Conservation (phyloP, 2,329 filamentous ascomycete genomes). For the Arthrobotrys musiformis region DNA sequence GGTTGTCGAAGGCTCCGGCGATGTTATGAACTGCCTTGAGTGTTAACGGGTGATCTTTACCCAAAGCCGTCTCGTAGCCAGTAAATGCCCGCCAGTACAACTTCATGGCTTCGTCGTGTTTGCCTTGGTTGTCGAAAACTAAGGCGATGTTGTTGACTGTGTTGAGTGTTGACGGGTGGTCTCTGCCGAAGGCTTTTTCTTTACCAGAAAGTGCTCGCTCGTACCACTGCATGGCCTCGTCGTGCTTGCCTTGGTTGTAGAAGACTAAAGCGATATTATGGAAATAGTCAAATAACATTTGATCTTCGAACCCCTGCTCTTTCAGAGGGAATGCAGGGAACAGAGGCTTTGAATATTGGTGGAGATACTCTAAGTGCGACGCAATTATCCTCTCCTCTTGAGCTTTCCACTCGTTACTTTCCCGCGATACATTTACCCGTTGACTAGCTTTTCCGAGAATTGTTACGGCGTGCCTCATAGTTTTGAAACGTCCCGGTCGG, state of each 20-base stretch:
- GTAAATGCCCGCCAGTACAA: constrained; percentile 36
- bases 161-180: not conserved
- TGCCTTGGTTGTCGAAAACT: constrained; percentile 18
- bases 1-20: not conserved
- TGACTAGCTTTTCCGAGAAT: not conserved
- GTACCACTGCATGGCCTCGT: not conserved
- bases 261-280: constrained; percentile 28
- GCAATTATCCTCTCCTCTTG: not conserved
- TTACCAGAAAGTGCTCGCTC: not conserved
- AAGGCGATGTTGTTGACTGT: constrained; percentile 19
- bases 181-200: not conserved
- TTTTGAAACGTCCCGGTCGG: not conserved
- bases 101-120: constrained; percentile 45
- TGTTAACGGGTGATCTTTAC: constrained; percentile 35
- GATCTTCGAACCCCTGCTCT: not conserved
- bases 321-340: not conserved
- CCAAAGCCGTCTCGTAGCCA: constrained; percentile 38
- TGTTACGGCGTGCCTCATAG: not conserved
- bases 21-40: not conserved
- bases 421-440: not conserved
- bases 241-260: not conserved
- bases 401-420: not conserved
- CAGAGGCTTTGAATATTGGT: not conserved
- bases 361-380: not conserved
- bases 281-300: not conserved